Base-by-base conservation (phyloP, 106 monocot genomes). In the Apostasia shenzhenica region DNA sequence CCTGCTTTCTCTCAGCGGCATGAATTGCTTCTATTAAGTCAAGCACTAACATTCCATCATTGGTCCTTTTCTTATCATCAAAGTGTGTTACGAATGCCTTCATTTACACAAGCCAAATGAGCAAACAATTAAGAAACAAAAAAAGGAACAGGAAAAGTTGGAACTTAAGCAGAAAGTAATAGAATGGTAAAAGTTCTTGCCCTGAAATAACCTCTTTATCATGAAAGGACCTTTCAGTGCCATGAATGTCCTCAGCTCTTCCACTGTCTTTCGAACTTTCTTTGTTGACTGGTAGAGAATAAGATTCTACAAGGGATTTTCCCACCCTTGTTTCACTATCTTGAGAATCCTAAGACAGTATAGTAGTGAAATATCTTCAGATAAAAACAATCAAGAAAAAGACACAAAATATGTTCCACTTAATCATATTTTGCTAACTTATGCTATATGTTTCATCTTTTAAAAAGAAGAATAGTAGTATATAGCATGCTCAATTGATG, bases 11-110 rank as follows among this genome's bases (percentile, higher is more conserved):
- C 69, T 97, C 92, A 73, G 97, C 97, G 66, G 79, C 72, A 81
- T 92, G 92, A 69, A 97, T 90, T 73, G 81, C 92, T 67, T 92
- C 89, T 65, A 92, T 87, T 41, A 92, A 61, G 85, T 90, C 87
- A 77, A 97, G 70, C 10, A 90, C 50, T 61, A 92, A 57, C 76
- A 77, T 97, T 12, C 69, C 78, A 79, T 78, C 78, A 50, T 78
- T 66, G 61, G 78, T 59, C 55, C 44, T 57, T 41, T 47, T 66
- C 50, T 47, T 40, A 60, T 72, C 71, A 52, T 47, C 69, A 39
- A 59, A 46, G 26, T 37, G 76, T 70, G 42, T 48, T n/a, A 66
- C 55, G 40, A 59, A 62, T 72, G 14, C 70, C 77, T 82, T 68
- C 77, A 79, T 55, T 47, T 26, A 47, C 8, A 71, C 8, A 61